Conservation (phyloP, 495 filamentous ascomycete genomes). For the Chaetomium fimeti region DNA sequence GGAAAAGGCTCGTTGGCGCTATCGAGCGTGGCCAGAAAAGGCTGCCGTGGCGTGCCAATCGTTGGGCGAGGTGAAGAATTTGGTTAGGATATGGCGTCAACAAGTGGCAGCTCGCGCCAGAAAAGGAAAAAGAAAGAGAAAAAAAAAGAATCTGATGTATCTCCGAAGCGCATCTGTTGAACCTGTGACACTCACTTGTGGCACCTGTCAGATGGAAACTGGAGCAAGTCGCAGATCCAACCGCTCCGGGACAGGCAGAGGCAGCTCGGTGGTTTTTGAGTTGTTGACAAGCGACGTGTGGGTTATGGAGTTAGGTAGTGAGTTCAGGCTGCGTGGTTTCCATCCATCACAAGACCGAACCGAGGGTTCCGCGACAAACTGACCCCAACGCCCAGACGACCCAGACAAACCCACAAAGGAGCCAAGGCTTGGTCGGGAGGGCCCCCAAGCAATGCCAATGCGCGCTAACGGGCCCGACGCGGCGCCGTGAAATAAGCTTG, state of each 20-base stretch:
- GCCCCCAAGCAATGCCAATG: slow-evolving; percentile 23
- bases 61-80: too few species aligned
- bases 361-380: not conserved
- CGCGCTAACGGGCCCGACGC: slow-evolving; percentile 22
- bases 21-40: not conserved
- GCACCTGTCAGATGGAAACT: too few species aligned
- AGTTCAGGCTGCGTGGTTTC: not conserved
- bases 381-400: not conserved
- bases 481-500: slow-evolving; percentile 39
- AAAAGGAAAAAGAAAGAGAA: too few species aligned
- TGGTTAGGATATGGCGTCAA: not conserved
- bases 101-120: not conserved
- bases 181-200: too few species aligned
- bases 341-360: not conserved
- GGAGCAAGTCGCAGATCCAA: not conserved
- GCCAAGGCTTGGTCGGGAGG: slow-evolving; percentile 13
- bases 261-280: too few species aligned
- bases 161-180: too few species aligned
- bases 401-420: not conserved
- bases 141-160: not conserved
- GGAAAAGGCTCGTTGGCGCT: slow-evolving; percentile 4
- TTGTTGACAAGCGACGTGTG: not conserved
- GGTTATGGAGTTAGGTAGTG: too few species aligned
- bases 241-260: not conserved
- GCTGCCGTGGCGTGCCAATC: too few species aligned